phyloP scores from a whole-genome alignment of 2,329 filamentous ascomycete genomes.

The Bipolaris victoriae region DNA sequence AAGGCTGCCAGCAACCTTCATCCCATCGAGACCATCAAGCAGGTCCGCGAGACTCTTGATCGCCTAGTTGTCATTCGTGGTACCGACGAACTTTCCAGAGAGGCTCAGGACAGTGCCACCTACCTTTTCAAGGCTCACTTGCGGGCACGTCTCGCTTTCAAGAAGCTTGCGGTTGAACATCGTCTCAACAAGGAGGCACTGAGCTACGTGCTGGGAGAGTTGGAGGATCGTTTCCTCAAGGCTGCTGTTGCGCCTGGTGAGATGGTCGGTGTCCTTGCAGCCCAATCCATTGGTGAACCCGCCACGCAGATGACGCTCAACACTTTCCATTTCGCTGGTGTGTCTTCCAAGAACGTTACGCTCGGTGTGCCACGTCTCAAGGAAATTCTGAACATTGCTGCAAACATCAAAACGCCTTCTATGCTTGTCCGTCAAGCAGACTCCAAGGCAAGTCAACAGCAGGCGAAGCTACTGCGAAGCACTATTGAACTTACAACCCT shows the following conservation, averaged over 20 bases:
- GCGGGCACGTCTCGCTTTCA: conserved; percentile 88
- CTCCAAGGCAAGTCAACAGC: conserved; percentile 69
- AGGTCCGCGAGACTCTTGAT: conserved; percentile 75
- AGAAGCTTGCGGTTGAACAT: conserved; percentile 85
- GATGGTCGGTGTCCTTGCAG: conserved; percentile 97
- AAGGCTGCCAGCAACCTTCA: conserved; percentile 86
- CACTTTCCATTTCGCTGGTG: conserved; percentile 99
- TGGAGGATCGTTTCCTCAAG: conserved; percentile 86
- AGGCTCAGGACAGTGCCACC: conserved; percentile 88
- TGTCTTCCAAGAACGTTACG: conserved; percentile 99
- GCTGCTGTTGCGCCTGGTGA: conserved; percentile 90
- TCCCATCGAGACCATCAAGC: conserved; percentile 83
- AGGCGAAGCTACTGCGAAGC: conserved; percentile 84
- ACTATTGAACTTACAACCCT: conserved; percentile 93
- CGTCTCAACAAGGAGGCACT: conserved; percentile 90
- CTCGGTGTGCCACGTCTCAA: conserved; percentile 98
- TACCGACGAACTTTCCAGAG: conserved; percentile 76
- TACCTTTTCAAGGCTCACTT: conserved; percentile 91
- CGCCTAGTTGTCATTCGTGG: conserved; percentile 87
- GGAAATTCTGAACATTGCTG: conserved; percentile 97
- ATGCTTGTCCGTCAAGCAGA: conserved; percentile 89
- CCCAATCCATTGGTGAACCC: conserved; percentile 97
- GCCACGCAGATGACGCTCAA: conserved; percentile 99
- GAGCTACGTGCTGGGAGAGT: conserved; percentile 86
- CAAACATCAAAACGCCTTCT: conserved; percentile 97